These are phyloP conservation scores for Ascocoryne sarcoides DNA, from an alignment of 2,329 filamentous ascomycete genomes.

Conservation along the genomic window DNA sequence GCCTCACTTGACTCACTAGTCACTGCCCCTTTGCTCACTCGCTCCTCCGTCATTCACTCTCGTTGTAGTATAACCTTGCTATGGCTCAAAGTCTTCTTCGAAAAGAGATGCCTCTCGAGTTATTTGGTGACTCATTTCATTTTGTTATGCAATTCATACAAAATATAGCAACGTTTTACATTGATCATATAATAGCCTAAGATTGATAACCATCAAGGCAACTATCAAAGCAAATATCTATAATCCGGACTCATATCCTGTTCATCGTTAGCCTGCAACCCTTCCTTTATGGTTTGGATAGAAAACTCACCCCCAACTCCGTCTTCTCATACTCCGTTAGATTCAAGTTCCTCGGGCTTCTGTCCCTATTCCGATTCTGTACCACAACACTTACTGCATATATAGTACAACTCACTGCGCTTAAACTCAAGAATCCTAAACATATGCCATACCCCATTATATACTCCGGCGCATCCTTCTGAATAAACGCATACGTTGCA, in stretches of 20 bases:
- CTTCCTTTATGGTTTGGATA: background rate
- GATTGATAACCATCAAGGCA: too few relatives aligned
- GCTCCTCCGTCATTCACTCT: too few relatives aligned
- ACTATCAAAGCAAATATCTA: constrained; percentile 25
- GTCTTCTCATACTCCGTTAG: constrained; percentile 53
- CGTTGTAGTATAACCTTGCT: too few relatives aligned
- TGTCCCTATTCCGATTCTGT: constrained; percentile 54
- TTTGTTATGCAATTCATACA: too few relatives aligned
- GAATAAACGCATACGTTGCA: constrained; percentile 60
- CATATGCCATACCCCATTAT: constrained; percentile 68
- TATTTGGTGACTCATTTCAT: too few relatives aligned
- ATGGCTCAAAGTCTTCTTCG: too few relatives aligned
- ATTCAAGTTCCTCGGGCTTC: constrained; percentile 34
- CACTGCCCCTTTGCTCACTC: too few relatives aligned
- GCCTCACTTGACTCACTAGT: too few relatives aligned
- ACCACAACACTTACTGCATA: constrained; percentile 51
- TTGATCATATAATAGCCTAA: too few relatives aligned
- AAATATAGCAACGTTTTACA: too few relatives aligned
- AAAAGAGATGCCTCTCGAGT: too few relatives aligned
- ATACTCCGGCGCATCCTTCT: constrained; percentile 59
- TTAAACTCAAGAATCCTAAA: constrained; percentile 63
- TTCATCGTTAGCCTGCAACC: constrained; percentile 8
- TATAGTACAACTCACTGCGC: constrained; percentile 47
- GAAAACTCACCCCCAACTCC: constrained; percentile 33
- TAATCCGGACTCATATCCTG: constrained; percentile 29